Conservation (phyloP, 768 basidiomycete species). For the Podaxis sp. region DNA sequence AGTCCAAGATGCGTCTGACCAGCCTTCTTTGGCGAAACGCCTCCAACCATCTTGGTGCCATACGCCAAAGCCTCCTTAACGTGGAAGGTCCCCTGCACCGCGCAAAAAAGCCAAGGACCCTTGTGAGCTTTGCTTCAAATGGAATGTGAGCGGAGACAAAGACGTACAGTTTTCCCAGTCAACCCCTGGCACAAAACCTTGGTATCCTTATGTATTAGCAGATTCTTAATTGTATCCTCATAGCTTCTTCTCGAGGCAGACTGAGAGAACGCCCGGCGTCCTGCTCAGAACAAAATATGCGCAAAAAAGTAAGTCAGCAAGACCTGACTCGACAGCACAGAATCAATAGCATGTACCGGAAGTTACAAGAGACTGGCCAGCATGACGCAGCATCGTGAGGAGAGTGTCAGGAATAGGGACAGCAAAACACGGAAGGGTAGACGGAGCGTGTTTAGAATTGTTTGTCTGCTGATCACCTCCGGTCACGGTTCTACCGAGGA, state of each 20-base stretch:
- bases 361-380: conserved; percentile 53
- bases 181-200: conserved; percentile 90
- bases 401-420: conserved; percentile 6
- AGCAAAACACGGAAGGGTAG: not conserved
- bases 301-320: not conserved
- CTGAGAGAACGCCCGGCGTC: conserved; percentile 79
- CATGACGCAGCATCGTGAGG: conserved; percentile 55
- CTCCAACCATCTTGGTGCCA: conserved; percentile 97
- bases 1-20: conserved; percentile 94
- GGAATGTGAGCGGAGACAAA: not conserved
- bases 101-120: not conserved
- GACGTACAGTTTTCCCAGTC: conserved; percentile 90
- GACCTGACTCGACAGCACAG: not conserved
- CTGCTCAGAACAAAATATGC: conserved; percentile 34
- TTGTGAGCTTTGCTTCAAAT: not conserved
- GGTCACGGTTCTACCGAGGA: not conserved
- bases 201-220: conserved; percentile 92
- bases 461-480: conserved; percentile 3
- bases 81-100: conserved; percentile 89
- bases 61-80: conserved; percentile 89
- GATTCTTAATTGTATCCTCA: conserved; percentile 87
- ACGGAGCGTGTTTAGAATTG: conserved; percentile 5
- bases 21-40: conserved; percentile 95
- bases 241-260: conserved; percentile 76
- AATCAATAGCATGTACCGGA: conserved; percentile 38